Base-by-base conservation (phyloP, 148 eudicot genomes). In the Silene uniflora region DNA sequence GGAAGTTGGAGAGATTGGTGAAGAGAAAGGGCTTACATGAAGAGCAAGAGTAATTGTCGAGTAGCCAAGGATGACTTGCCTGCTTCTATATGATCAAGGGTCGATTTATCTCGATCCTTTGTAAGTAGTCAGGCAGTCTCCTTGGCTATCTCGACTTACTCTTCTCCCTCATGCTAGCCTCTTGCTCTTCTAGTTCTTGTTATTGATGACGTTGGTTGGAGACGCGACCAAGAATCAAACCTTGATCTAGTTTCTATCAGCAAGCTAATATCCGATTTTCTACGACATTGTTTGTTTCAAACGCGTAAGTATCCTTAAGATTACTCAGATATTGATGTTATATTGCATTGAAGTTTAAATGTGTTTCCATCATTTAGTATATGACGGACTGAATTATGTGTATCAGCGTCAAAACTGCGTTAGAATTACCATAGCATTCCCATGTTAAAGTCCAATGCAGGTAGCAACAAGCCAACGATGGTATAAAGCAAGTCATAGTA, bases 41-140 rank as follows among this genome's bases (percentile, higher is more conserved):
- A 55, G 84, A 65, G 74, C 19, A 74, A 71, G 84, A 64, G 80
- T 77, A 60, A 12, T 25, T 44, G 81, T 77, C 74, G 56, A 78
- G 81, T 82, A 82, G 84, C 81, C 84, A 82, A 77, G 84, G 84
- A 82, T 78, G 84, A 82, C 84, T 82, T 82, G 83, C 83, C 77
- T 77, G 78, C 81, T 63, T 55, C 56, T 74, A 17, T 60, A 9
- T 61, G 35, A 21, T 3, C 21, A 29, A 71, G 73, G 55, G 54
- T 78, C 47, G 23, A n/a, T 18, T 3, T 13, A 6, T n/a, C 16
- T 66, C 69, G 69, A 74, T n/a, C 54, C 23, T 69, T 72, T 21
- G 22, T 39, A 23, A 23, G 52, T 79, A 67, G 75, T 52, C 78
- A 63, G 78, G 84, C 84, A 77, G 84, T 82, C 81, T 74, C 83